phyloP scores from a whole-genome alignment of 495 filamentous ascomycete genomes.

The Xylaria acuta region DNA sequence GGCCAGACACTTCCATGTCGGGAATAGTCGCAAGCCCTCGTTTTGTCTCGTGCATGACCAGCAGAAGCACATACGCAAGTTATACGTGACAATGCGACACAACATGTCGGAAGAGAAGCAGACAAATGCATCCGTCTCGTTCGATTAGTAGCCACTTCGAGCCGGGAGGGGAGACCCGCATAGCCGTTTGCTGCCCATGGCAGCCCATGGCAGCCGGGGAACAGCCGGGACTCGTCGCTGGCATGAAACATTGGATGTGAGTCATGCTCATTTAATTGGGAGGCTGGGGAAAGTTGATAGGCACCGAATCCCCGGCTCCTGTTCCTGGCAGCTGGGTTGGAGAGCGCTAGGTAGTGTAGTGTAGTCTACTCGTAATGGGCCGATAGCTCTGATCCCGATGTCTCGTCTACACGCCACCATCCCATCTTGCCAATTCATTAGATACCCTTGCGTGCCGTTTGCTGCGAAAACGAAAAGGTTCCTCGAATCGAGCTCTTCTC shows the following conservation, averaged over 20 bases:
- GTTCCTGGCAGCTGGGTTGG: conserved; percentile 21
- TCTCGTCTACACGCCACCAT: conserved; percentile 13
- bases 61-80: background rate
- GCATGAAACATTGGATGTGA: conserved; percentile 34
- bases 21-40: background rate
- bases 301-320: conserved; percentile 21
- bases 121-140: conserved; percentile 1
- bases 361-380: background rate
- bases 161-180: background rate
- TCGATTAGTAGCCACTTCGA: background rate
- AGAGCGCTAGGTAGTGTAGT: conserved; percentile 2
- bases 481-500: background rate
- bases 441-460: background rate
- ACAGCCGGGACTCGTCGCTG: conserved; percentile 24
- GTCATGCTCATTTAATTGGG: conserved; percentile 39
- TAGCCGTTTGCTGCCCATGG: conserved; percentile 19
- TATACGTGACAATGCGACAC: background rate
- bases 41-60: background rate
- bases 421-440: background rate
- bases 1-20: background rate
- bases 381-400: conserved; percentile 14
- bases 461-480: background rate
- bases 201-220: conserved; percentile 7
- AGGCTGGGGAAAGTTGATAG: conserved; percentile 31
- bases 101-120: background rate